phyloP scores from a whole-genome alignment of 495 filamentous ascomycete genomes.

The Symbiotaphrina buchneri region DNA sequence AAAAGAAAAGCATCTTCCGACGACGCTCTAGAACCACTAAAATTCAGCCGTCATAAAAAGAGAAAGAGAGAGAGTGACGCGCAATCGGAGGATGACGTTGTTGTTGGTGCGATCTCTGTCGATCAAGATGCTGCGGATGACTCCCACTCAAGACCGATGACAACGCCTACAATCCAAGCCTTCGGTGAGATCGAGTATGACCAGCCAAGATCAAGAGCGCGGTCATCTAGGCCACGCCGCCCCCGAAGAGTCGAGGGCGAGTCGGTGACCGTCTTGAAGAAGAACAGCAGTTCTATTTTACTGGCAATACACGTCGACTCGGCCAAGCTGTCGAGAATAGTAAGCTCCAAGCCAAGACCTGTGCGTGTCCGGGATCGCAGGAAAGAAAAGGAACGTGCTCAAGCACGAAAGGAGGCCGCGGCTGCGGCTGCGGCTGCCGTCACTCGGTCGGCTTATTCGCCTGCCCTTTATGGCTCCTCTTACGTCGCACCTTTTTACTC shows the following conservation, averaged over 20 bases:
- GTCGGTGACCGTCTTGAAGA: slow-evolving; percentile 1
- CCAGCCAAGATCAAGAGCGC: not conserved
- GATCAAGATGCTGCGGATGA: slow-evolving; percentile 2
- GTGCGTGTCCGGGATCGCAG: slow-evolving; percentile 1
- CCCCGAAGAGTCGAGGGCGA: too few relatives aligned
- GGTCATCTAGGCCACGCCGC: slow-evolving; percentile 4
- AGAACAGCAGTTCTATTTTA: slow-evolving; percentile 1
- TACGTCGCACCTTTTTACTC: slow-evolving; percentile 53
- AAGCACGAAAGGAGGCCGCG: too few relatives aligned
- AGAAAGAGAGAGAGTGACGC: slow-evolving; percentile 13
- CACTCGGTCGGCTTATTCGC: slow-evolving; percentile 17
- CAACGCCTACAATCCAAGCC: slow-evolving; percentile 1
- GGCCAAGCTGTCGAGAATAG: not conserved
- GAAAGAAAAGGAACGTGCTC: not conserved
- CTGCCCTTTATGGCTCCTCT: slow-evolving; percentile 31
- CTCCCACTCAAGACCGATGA: slow-evolving; percentile 2
- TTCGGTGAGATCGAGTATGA: slow-evolving; percentile 1
- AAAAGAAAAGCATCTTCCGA: slow-evolving; percentile 55
- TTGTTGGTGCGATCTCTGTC: not conserved
- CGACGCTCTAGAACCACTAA: slow-evolving; percentile 24
- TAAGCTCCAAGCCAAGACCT: slow-evolving; percentile 1
- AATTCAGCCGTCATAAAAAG: slow-evolving; percentile 10
- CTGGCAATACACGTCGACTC: slow-evolving; percentile 1
- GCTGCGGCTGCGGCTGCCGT: slow-evolving; percentile 1
- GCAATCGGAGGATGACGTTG: slow-evolving; percentile 2